Conservation (phyloP, 192 early-diverging fungal genomes). For the Coemansia brasiliensis region DNA sequence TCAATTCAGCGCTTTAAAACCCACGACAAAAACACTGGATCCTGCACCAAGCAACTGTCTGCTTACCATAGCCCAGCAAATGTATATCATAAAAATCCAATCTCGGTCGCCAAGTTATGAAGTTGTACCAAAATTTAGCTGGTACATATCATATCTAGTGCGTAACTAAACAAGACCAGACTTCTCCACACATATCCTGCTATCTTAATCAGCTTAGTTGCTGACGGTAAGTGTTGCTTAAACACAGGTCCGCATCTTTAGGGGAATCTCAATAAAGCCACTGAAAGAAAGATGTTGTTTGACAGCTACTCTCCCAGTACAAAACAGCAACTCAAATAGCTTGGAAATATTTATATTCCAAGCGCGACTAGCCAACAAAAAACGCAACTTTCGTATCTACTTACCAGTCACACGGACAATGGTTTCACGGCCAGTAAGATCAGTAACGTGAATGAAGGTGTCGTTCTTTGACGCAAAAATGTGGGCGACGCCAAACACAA, state of each 20-base stretch:
- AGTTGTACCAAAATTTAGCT: not conserved
- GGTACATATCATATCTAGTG: not conserved
- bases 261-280: slow-evolving; percentile 53
- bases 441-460: slow-evolving; percentile 99
- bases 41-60: not conserved
- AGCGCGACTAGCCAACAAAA: too few relatives aligned
- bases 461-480: slow-evolving; percentile 99
- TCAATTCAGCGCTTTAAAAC: slow-evolving; percentile 36
- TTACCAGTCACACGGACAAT: slow-evolving; percentile 97
- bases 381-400: slow-evolving; percentile 20
- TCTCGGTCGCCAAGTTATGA: not conserved
- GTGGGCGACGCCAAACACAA: slow-evolving; percentile 99
- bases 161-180: slow-evolving; percentile 7
- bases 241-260: slow-evolving; percentile 39
- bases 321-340: not conserved
- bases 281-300: not conserved
- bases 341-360: too few relatives aligned
- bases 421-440: slow-evolving; percentile 99
- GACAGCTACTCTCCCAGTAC: not conserved
- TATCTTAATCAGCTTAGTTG: not conserved
- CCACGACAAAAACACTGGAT: slow-evolving; percentile 40
- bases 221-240: slow-evolving; percentile 14
- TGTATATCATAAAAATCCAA: too few relatives aligned
- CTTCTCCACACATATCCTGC: slow-evolving; percentile 1
- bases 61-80: too few relatives aligned